Conservation (phyloP, 306 rosid genomes). For the Mimosa bimucronata region DNA sequence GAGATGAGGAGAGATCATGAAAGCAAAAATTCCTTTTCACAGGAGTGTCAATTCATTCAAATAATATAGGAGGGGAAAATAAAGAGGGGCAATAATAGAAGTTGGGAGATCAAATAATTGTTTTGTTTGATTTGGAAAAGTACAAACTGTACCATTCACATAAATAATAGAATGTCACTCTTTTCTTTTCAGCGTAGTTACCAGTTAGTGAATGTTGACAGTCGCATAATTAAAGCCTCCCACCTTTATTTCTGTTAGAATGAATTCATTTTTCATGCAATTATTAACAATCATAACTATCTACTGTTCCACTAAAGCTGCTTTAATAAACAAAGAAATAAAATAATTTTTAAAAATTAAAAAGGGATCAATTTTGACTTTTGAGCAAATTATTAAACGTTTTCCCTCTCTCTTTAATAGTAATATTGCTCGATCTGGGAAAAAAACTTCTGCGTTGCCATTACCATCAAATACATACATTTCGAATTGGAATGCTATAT, state of each 20-base stretch:
- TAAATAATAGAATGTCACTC: neutral
- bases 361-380: neutral
- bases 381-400: neutral
- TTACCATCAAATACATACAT: too few relatives aligned
- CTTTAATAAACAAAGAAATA: neutral
- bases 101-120: neutral
- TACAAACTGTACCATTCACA: neutral
- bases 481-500: too few relatives aligned
- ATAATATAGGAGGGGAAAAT: neutral
- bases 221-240: neutral
- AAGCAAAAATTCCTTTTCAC: too few relatives aligned
- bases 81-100: neutral
- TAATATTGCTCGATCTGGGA: too few relatives aligned
- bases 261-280: neutral
- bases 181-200: neutral
- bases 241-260: neutral
- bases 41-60: neutral
- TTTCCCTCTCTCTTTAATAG: neutral
- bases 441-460: too few relatives aligned
- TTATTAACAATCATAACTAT: constrained; percentile 4
- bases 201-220: neutral
- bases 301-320: neutral
- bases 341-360: neutral
- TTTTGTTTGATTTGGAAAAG: constrained; percentile 1
- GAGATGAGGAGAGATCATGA: too few relatives aligned